Base-by-base conservation (phyloP, 352 stramenopile species). In the Sclerospora graminicola region DNA sequence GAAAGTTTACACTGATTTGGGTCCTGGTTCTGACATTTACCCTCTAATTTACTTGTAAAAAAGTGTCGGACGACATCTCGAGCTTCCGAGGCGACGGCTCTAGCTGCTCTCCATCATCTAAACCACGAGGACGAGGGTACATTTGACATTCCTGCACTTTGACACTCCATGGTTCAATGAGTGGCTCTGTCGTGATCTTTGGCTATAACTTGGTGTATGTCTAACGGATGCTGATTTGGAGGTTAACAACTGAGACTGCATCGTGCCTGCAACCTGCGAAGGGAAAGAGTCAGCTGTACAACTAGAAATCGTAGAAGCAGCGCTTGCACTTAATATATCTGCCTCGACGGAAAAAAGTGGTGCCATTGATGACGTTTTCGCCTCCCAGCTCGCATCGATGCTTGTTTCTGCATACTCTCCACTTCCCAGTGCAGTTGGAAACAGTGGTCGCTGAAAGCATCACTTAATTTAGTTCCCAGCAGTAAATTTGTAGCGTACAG, bases 121-220 rank as follows among this genome's bases (percentile, higher is more conserved):
- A 35, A 35, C 21, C 40, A 47, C 34, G 26, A 18, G 30, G 15
- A 11, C 36, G 52, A 15, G 37, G 32, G 3, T 58, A 30, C 0
- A 65, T 46, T 36, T 73, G 62, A 15, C 50, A 69, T 21, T 85
- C 51, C 10, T 35, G 45, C 8, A 83, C 13, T 8, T 62, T 42
- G 10, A 88, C 48, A 44, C 48, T 78, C 75, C 80, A 90, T n/a
- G 80, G 80, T 29, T 94, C 82, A 20, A 92, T 56, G 8, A 92
- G 58, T 21, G 82, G 82, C 30, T 94, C 82, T 15, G 77, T 83
- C 15, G 69, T 71, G 15, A 92, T 40, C 91, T 75, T 20, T 73
- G 20, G 11, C 45, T 69, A 23, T 68, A 86, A 8, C 46, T 63
- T 14, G 58, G n/a, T n/a, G n/a, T n/a, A n/a, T n/a, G n/a, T n/a